Evolutionary conservation across 1,284 basidiomycete genomes (phyloP).

Genomic region (Earliella scabrosa): DNA sequence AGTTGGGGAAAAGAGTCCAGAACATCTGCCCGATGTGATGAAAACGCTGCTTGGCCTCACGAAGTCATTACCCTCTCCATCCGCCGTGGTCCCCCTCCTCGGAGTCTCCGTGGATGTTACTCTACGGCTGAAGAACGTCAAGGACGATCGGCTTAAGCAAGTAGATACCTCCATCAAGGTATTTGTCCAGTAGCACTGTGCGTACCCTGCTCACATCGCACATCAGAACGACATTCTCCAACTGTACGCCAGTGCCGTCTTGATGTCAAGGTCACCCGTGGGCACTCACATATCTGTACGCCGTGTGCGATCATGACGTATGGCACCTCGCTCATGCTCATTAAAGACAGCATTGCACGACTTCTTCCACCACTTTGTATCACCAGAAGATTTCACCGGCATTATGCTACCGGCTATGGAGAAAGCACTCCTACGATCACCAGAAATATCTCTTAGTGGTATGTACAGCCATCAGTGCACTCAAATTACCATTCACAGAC

Average conservation of each 20-base stretch:
- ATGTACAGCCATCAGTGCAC: conserved; percentile 17
- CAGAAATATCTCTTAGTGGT: conserved; percentile 72
- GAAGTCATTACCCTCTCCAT: conserved; percentile 53
- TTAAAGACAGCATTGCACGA: conserved; percentile 62
- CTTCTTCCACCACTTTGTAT: conserved; percentile 60
- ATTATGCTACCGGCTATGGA: conserved; percentile 69
- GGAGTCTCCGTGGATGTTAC: conserved; percentile 67
- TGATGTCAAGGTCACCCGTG: conserved; percentile 62
- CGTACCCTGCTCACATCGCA: neutral
- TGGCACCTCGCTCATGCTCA: too few species aligned
- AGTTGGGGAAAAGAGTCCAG: conserved; percentile 43
- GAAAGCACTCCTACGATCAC: conserved; percentile 74
- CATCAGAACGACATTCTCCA: conserved; percentile 54
- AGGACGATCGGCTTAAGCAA: conserved; percentile 44
- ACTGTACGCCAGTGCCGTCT: conserved; percentile 54
- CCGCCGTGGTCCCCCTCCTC: conserved; percentile 55
- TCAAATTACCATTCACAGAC: neutral
- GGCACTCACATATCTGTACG: conserved; percentile 52
- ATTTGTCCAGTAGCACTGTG: conserved; percentile 4
- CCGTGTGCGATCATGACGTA: conserved; percentile 28
- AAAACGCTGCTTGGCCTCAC: conserved; percentile 51
- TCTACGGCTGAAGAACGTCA: conserved; percentile 58
- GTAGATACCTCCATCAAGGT: conserved; percentile 52
- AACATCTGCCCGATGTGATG: conserved; percentile 52
- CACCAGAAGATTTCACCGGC: conserved; percentile 52